A percentile compares a stretch with the other conserved stretches of the same genome.
Evolutionary conservation across 1,139 yeast genomes (phyloP).

Genomic region (Scheffersomyces quercinus): DNA sequence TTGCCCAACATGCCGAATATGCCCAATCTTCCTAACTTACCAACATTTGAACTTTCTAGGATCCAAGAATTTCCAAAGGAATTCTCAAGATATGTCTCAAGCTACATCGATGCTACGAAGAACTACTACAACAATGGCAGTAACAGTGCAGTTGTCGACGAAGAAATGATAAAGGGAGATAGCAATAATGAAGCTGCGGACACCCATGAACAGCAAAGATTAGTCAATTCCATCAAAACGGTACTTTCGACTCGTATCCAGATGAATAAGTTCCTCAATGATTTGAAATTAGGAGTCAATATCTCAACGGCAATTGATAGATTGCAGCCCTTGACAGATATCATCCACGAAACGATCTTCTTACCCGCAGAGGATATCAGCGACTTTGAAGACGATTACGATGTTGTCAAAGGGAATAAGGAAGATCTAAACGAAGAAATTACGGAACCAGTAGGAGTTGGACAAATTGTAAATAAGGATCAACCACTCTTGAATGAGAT

Average conservation of each 20-base stretch:
- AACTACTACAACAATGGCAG: constrained; percentile 4
- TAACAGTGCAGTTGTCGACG: constrained; percentile 4
- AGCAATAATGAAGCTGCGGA: constrained; percentile 2
- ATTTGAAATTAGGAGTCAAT: constrained; percentile 52
- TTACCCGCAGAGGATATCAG: constrained; percentile 50
- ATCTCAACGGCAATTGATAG: constrained; percentile 56
- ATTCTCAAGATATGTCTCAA: constrained; percentile 29
- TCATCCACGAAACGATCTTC: constrained; percentile 49
- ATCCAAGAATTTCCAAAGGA: constrained; percentile 32
- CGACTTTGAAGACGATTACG: constrained; percentile 26
- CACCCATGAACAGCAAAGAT: constrained; percentile 9
- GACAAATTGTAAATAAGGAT: constrained; percentile 46
- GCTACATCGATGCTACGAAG: constrained; percentile 18
- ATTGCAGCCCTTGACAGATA: constrained; percentile 55
- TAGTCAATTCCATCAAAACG: constrained; percentile 35
- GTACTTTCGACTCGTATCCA: constrained; percentile 46
- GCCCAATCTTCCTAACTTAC: constrained; percentile 20
- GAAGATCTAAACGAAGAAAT: constrained; percentile 14
- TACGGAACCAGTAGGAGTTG: constrained; percentile 60
- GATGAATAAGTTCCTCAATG: constrained; percentile 50
- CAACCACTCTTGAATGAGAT: constrained; percentile 54
- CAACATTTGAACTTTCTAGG: constrained; percentile 21
- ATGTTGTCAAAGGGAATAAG: constrained; percentile 3
- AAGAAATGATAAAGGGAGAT: background rate
- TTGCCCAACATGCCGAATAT: constrained; percentile 12